Percentiles rank a stretch among this genome's conserved stretches.
Evolutionary conservation across 202 grass and related monocot species (phyloP).

Genomic region (Saccharum hybrid): DNA sequence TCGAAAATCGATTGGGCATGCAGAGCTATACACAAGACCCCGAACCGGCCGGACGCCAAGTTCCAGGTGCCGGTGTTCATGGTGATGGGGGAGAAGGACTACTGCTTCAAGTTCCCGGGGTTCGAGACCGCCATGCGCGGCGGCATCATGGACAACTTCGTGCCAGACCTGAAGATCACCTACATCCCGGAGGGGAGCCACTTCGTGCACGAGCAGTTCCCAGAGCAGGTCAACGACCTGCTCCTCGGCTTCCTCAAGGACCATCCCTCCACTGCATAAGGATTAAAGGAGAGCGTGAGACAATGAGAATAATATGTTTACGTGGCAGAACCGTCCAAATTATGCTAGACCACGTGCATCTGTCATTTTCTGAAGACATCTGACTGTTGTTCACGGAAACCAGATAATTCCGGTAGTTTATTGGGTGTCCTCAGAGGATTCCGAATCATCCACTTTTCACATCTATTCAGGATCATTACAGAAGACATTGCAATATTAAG

Average conservation of each 20-base stretch:
- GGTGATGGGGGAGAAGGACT: constrained; percentile 77
- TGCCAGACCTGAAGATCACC: constrained; percentile 57
- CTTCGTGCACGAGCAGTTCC: constrained; percentile 79
- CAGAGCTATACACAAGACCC: neutral
- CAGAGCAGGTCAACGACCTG: constrained; percentile 65
- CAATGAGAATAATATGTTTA: too few species aligned
- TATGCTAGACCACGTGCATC: too few species aligned
- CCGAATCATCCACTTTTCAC: too few species aligned
- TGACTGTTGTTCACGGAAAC: too few species aligned
- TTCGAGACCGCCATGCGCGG: constrained; percentile 46
- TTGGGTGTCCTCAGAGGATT: too few species aligned
- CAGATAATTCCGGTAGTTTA: too few species aligned
- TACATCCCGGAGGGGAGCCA: constrained; percentile 66
- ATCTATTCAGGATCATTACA: too few species aligned
- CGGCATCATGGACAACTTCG: constrained; percentile 56
- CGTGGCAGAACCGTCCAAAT: too few species aligned
- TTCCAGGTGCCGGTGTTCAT: constrained; percentile 69
- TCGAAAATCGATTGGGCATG: neutral
- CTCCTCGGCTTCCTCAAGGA: constrained; percentile 65
- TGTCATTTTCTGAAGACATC: too few species aligned
- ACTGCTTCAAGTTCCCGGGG: constrained; percentile 69
- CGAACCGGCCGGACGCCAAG: constrained; percentile 40
- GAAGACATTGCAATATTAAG: too few species aligned
- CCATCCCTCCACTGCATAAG: constrained; percentile 18
- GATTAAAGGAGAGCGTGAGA: too few species aligned